These are phyloP conservation scores for Leishmania tropica DNA, from an alignment of 208 protist species.

Conservation along the genomic window DNA sequence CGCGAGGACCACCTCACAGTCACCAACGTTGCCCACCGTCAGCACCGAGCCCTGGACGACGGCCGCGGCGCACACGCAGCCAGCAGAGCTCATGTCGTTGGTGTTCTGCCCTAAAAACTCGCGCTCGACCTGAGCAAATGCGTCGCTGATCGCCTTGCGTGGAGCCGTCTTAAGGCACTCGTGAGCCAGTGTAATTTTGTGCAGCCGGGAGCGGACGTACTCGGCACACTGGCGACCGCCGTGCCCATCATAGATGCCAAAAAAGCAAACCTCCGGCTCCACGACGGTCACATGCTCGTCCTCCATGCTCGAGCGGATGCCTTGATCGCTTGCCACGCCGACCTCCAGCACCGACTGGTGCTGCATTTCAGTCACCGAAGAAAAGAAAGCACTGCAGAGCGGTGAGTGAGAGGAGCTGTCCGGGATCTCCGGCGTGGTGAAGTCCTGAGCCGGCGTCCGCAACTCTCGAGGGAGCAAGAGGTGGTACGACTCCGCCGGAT, in stretches of 20 bases:
- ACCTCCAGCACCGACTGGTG: conserved; percentile 43
- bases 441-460: conserved; percentile 3
- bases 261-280: conserved; percentile 59
- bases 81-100: conserved; percentile 51
- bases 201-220: conserved; percentile 70
- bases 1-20: conserved; percentile 85
- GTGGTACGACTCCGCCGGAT: conserved; percentile 7
- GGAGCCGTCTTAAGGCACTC: conserved; percentile 40
- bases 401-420: not conserved
- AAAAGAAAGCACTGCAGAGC: conserved; percentile 15
- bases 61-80: conserved; percentile 73
- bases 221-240: conserved; percentile 71
- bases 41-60: conserved; percentile 63
- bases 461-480: conserved; percentile 1
- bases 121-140: conserved; percentile 78
- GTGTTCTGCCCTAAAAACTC: conserved; percentile 45
- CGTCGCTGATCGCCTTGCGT: conserved; percentile 49
- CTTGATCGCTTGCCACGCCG: conserved; percentile 75
- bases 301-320: conserved; percentile 82
- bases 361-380: conserved; percentile 12
- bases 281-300: conserved; percentile 69
- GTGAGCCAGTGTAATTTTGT: conserved; percentile 55
- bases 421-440: conserved; percentile 8
- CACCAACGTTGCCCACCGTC: conserved; percentile 81
- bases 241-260: conserved; percentile 86